These are phyloP conservation scores for Barbatosphaeria neglecta DNA, from an alignment of 495 filamentous ascomycete species.

Conservation along the genomic window DNA sequence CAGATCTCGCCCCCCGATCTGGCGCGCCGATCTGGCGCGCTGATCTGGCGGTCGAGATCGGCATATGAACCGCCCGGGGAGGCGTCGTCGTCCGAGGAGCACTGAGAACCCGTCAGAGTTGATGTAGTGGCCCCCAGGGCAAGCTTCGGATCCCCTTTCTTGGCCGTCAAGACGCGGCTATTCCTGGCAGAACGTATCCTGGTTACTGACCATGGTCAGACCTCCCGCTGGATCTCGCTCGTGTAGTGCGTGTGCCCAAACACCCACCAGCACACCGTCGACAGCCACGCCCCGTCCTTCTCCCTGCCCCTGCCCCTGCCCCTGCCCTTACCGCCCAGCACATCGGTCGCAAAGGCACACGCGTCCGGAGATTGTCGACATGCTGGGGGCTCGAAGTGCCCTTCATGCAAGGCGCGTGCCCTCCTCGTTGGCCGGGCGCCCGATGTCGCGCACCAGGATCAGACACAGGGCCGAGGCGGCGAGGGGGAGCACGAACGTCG, in stretches of 20 bases:
- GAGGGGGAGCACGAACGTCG: slow-evolving; percentile 32
- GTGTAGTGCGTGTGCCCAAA: slow-evolving; percentile 43
- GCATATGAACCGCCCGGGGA: too few species aligned
- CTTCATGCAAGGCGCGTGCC: slow-evolving; percentile 36
- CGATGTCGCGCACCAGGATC: slow-evolving; percentile 48
- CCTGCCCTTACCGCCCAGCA: slow-evolving; percentile 18
- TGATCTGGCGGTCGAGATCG: too few species aligned
- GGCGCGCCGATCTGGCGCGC: too few species aligned
- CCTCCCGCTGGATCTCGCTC: slow-evolving; percentile 23
- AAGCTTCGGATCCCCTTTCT: not conserved
- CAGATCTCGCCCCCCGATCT: too few species aligned
- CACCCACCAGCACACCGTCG: slow-evolving; percentile 30
- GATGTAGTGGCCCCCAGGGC: not conserved
- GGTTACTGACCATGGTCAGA: slow-evolving; percentile 38
- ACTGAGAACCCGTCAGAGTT: not conserved
- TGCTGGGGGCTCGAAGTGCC: slow-evolving; percentile 33
- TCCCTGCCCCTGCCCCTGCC: slow-evolving; percentile 5
- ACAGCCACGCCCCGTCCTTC: not conserved
- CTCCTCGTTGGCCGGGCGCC: slow-evolving; percentile 41
- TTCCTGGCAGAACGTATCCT: slow-evolving; percentile 34
- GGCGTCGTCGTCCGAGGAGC: too few species aligned
- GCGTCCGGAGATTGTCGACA: slow-evolving; percentile 26
- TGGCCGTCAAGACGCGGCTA: not conserved
- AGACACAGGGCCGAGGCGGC: slow-evolving; percentile 30
- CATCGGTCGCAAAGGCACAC: slow-evolving; percentile 40